Conservation (phyloP, 805 yeast species). For the Ogataea nitratoaversa region DNA sequence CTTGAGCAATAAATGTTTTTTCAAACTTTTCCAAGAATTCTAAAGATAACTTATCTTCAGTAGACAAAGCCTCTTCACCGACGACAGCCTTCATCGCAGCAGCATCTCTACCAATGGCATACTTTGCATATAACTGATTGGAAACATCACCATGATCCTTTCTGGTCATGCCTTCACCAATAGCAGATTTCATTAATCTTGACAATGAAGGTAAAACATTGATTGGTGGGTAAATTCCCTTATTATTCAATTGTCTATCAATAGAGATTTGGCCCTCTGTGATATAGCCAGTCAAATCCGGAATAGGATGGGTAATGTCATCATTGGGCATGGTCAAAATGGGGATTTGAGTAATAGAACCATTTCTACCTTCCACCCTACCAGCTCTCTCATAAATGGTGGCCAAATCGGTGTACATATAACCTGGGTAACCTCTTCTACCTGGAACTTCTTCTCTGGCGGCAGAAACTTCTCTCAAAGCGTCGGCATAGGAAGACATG, state of each 20-base stretch:
- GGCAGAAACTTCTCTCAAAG: conserved; percentile 98
- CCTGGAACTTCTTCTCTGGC: conserved; percentile 99
- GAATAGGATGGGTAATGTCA: conserved; percentile 99
- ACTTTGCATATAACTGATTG: conserved; percentile 96
- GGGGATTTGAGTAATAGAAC: conserved; percentile 98
- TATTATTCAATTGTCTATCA: conserved; percentile 93
- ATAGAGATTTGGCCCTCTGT: conserved; percentile 98
- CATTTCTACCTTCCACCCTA: conserved; percentile 99
- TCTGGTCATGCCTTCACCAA: conserved; percentile 99
- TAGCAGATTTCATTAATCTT: conserved; percentile 98
- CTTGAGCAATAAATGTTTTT: conserved; percentile 91
- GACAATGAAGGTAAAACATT: conserved; percentile 96
- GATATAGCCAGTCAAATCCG: conserved; percentile 98
- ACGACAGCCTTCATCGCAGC: conserved; percentile 99
- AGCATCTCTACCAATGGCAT: conserved; percentile 99
- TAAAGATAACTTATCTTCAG: conserved; percentile 94
- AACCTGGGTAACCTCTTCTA: conserved; percentile 99
- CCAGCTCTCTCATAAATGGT: conserved; percentile 99
- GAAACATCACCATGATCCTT: conserved; percentile 99
- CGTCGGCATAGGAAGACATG: conserved; percentile 99
- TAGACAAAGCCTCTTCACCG: conserved; percentile 98
- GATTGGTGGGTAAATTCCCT: conserved; percentile 98
- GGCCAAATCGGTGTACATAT: conserved; percentile 99
- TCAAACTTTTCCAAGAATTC: conserved; percentile 98
- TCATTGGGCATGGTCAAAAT: conserved; percentile 99